These are phyloP conservation scores for Ophiostoma tasmaniense DNA, from an alignment of 2,329 filamentous ascomycete genomes.

Conservation along the genomic window DNA sequence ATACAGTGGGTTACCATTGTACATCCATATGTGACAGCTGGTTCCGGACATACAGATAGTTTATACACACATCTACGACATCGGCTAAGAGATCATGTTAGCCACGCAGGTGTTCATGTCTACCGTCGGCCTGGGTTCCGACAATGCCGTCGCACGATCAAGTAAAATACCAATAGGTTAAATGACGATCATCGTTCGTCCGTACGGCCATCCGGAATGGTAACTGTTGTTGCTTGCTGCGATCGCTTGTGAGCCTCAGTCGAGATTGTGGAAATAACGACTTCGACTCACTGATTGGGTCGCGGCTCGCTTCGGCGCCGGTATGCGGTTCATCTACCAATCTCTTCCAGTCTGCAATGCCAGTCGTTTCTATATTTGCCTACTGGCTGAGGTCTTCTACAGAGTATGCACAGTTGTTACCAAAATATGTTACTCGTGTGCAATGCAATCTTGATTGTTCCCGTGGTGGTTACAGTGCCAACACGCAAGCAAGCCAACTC, in stretches of 20 bases:
- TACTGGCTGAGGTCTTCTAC: no score
- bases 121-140: neutral
- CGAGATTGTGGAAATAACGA: no score
- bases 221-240: neutral
- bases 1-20: no score
- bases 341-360: no score
- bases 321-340: no score
- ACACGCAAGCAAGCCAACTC: neutral
- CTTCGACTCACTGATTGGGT: no score
- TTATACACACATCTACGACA: no score
- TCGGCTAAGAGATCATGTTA: neutral
- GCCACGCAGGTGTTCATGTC: neutral
- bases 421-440: neutral
- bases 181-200: neutral
- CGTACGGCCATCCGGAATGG: neutral
- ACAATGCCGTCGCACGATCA: neutral
- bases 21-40: neutral
- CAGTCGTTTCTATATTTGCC: no score
- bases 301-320: no score
- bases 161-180: neutral
- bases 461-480: neutral
- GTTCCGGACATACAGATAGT: neutral
- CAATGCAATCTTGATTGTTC: neutral
- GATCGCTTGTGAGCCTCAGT: neutral
- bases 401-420: neutral